phyloP scores from a whole-genome alignment of 345 rosid species.

The Syzygium aqueum region DNA sequence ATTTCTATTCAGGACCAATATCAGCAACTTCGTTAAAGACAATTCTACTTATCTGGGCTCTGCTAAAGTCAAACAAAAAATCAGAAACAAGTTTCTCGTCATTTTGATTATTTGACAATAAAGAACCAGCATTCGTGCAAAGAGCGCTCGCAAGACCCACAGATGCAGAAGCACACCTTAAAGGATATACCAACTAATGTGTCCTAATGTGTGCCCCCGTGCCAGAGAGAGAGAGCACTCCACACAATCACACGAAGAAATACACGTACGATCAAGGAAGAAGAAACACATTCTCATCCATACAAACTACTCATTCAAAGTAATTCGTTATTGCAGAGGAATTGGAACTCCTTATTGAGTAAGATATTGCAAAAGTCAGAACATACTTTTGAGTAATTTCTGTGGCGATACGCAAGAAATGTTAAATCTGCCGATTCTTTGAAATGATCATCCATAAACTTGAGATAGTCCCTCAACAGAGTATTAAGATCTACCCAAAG shows the following conservation, averaged over 20 bases:
- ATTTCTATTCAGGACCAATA: neutral
- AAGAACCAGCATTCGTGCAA: neutral
- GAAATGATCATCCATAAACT: constrained; percentile 97
- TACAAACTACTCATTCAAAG: neutral
- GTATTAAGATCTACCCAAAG: constrained; percentile 65
- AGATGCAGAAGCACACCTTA: neutral
- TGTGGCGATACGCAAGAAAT: constrained; percentile 91
- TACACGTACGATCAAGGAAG: neutral
- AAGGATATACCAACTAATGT: neutral
- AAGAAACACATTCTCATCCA: neutral
- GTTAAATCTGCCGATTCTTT: constrained; percentile 98
- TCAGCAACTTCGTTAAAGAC: neutral
- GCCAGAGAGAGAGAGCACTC: neutral
- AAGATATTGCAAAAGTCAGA: neutral
- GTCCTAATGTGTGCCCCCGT: neutral
- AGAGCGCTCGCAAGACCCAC: neutral
- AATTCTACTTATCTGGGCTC: neutral
- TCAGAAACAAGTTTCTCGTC: neutral
- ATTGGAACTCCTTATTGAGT: neutral
- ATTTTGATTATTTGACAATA: neutral
- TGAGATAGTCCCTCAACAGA: constrained; percentile 81
- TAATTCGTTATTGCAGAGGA: neutral
- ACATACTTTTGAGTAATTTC: constrained; percentile 92
- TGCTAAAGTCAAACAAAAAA: neutral
- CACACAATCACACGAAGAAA: neutral